Conservation (phyloP, 176 grass and related monocot genomes). For the Oropetium thomaeum region DNA sequence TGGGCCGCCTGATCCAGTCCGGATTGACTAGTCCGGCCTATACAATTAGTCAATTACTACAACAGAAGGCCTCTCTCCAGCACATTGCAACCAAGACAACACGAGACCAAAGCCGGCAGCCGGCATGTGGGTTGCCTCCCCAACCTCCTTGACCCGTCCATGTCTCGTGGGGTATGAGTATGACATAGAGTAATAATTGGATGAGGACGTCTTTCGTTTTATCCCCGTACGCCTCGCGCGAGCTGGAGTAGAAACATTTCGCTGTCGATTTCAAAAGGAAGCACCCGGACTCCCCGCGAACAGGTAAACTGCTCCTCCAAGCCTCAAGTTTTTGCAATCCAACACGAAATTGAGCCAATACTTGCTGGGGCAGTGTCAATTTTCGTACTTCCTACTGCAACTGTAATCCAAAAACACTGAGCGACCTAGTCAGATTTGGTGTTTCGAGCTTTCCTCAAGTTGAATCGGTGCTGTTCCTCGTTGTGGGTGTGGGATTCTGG, state of each 20-base stretch:
- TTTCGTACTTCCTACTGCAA: not conserved
- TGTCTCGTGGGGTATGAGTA: not conserved
- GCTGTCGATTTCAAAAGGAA: not conserved
- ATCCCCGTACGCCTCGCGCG: not conserved
- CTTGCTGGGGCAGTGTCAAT: not conserved
- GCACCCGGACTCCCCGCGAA: not conserved
- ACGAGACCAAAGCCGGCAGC: not conserved
- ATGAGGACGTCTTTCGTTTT: no score
- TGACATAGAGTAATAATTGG: no score
- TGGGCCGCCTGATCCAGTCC: not conserved
- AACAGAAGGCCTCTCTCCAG: no score
- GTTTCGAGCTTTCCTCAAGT: not conserved
- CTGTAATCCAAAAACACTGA: not conserved
- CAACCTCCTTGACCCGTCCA: not conserved
- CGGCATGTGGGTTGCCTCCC: not conserved
- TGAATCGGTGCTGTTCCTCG: conserved; percentile 23
- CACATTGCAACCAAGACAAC: no score
- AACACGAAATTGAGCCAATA: not conserved
- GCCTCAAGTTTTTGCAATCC: not conserved
- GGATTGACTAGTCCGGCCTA: no score
- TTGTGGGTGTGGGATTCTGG: accelerated
- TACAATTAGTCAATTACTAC: no score
- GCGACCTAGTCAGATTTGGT: conserved; percentile 4
- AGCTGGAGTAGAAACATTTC: not conserved
- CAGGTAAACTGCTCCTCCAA: conserved; percentile 19